Conservation (phyloP, 768 basidiomycete species). For the Auricularia sp. region DNA sequence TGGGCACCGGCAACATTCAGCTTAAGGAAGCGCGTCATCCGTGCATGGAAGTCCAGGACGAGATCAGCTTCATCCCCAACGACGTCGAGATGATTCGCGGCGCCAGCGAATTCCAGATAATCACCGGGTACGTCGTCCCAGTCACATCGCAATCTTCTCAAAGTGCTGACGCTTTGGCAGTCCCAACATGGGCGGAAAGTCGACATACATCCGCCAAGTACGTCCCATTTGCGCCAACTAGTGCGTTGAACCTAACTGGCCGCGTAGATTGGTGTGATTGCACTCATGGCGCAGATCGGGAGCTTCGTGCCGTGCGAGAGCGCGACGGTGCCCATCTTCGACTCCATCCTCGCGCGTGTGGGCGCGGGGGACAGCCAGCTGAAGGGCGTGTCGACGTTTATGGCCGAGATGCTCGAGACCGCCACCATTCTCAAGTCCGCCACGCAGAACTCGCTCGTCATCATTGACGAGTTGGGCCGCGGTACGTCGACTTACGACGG, state of each 20-base stretch:
- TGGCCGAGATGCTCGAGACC: constrained; percentile 99
- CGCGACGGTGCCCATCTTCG: constrained; percentile 84
- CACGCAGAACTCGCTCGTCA: constrained; percentile 84
- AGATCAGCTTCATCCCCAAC: constrained; percentile 89
- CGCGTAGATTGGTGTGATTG: constrained; percentile 82
- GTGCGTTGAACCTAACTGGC: neutral
- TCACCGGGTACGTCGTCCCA: constrained; percentile 43
- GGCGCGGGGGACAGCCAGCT: constrained; percentile 97
- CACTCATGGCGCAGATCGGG: constrained; percentile 90
- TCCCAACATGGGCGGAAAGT: constrained; percentile 99
- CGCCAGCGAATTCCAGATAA: constrained; percentile 88
- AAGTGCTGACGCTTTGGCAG: constrained; percentile 39
- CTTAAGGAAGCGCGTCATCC: constrained; percentile 88
- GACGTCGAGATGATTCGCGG: constrained; percentile 90
- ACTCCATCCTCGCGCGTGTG: constrained; percentile 90
- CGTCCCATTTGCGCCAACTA: constrained; percentile 3
- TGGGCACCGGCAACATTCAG: constrained; percentile 71
- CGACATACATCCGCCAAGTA: constrained; percentile 90
- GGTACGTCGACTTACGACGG: constrained; percentile 98
- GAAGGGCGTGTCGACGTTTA: constrained; percentile 97
- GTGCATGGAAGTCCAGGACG: constrained; percentile 93
- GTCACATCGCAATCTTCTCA: neutral
- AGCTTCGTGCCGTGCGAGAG: constrained; percentile 89
- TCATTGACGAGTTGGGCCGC: constrained; percentile 94
- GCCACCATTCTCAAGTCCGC: constrained; percentile 94